Evolutionary conservation across 1,284 basidiomycete species (phyloP), one percentile per base, ranked within the genome.

Genomic region (Trichosporon asahii): DNA sequence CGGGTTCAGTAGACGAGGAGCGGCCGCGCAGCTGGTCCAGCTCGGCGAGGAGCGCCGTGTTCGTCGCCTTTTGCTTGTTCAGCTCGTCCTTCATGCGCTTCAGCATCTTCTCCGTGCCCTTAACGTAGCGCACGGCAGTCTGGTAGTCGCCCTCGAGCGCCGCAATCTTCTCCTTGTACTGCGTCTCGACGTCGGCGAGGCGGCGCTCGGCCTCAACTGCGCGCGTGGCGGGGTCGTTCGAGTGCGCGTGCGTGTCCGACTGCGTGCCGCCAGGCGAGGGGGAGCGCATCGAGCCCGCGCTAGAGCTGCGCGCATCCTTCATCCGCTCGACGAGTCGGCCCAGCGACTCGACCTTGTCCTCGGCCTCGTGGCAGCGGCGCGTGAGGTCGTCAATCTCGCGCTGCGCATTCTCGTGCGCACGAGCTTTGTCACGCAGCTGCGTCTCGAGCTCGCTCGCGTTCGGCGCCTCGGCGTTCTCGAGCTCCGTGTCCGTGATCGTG

Each of bases 41-140:
- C 77, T 96, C 93, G 21, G 87, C 83, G 79, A 95, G 93, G 53
- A 98, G 88, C 73, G 87, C 85, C 57, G 88, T 86, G 80, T 94
- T 95, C 63, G 89, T 84, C 68, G 87, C 86, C 85, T 96, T 96
- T 82, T 95, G 92, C 84, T 93, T 95, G 72, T 89, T 91, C 70
- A 96, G 85, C 80, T 97, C 95, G 76, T 94, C 92, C 83, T 95
- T 95, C 91, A 99, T 95, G 76, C 93, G 90, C 75, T 95, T 90
- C 86, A 98, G 92, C 90, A 99, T 96, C 85, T 98, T 98, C 84
- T 99, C 97, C 0, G 95, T 98, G 67, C 95, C 94, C 87, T 94
- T 95, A 79, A 68, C 79, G 76, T 74, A 79, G 68, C 80, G 72
- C 33, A 83, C 82, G 33, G 82, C 82, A 21, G 76, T 81, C 80